phyloP scores from a whole-genome alignment of 306 rosid genomes.

The Quercus robur region DNA sequence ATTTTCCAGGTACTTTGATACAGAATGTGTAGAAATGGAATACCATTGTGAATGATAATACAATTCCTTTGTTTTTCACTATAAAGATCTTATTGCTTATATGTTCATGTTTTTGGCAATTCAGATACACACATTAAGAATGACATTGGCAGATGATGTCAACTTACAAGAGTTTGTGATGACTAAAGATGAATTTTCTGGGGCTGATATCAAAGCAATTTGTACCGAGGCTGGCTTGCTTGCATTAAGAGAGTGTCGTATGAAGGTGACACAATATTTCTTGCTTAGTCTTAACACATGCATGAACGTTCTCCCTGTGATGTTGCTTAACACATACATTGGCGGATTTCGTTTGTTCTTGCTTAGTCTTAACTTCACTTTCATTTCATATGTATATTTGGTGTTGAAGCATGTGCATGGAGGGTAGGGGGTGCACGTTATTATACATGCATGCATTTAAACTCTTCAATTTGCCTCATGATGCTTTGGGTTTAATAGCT shows the following conservation, averaged over 20 bases:
- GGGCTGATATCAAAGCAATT: conserved; percentile 60
- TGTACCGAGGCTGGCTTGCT: conserved; percentile 62
- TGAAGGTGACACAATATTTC: conserved; percentile 34
- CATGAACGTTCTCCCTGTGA: no score
- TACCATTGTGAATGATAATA: not conserved
- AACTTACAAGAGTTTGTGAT: conserved; percentile 57
- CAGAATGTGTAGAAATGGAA: not conserved
- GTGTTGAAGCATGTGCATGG: no score
- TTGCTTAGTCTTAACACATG: no score
- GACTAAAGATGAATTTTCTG: conserved; percentile 58
- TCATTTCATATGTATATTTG: no score
- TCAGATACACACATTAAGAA: conserved; percentile 53
- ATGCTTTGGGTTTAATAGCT: no score
- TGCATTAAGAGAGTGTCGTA: conserved; percentile 50
- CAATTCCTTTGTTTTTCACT: not conserved
- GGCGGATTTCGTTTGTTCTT: no score
- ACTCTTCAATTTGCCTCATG: no score
- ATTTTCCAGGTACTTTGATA: conserved; percentile 41
- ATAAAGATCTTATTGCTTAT: not conserved
- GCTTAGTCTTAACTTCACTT: no score
- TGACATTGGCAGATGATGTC: conserved; percentile 60
- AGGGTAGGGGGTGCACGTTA: no score
- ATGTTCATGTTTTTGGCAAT: not conserved
- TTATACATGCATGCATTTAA: no score
- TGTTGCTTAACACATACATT: no score